Conservation (phyloP, 768 basidiomycete genomes). For the Lepiota brunneoincarnata region DNA sequence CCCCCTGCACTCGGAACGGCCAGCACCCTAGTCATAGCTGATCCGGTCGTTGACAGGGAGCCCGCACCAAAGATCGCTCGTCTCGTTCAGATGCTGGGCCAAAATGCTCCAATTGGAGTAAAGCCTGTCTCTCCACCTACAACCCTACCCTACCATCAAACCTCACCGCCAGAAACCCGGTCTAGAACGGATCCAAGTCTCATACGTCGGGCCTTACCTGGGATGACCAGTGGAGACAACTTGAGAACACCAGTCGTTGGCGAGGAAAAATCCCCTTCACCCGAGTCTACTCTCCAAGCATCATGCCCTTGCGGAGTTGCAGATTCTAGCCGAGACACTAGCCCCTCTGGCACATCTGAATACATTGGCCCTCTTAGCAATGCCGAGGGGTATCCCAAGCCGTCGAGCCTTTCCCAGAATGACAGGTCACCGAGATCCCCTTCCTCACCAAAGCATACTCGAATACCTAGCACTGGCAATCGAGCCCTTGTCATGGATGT, state of each 20-base stretch:
- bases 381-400: constrained; percentile 1
- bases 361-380: neutral
- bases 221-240: constrained; percentile 22
- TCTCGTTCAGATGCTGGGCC: constrained; percentile 30
- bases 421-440: constrained; percentile 22
- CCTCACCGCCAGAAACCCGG: neutral
- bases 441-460: constrained; percentile 42
- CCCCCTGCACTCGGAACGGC: neutral
- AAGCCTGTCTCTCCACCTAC: constrained; percentile 16
- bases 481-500: constrained; percentile 79
- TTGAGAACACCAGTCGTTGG: neutral
- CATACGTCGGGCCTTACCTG: constrained; percentile 39
- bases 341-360: constrained; percentile 3
- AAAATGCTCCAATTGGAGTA: constrained; percentile 28
- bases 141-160: neutral
- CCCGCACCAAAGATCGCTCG: constrained; percentile 14
- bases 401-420: constrained; percentile 11
- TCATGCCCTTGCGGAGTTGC: neutral
- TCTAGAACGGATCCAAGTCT: constrained; percentile 1
- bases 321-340: neutral
- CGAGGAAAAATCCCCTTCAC: constrained; percentile 5
- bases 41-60: neutral
- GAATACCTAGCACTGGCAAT: constrained; percentile 67
- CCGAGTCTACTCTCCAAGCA: constrained; percentile 4
- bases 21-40: neutral